phyloP scores from a whole-genome alignment of 345 rosid genomes.

The Draba incana region DNA sequence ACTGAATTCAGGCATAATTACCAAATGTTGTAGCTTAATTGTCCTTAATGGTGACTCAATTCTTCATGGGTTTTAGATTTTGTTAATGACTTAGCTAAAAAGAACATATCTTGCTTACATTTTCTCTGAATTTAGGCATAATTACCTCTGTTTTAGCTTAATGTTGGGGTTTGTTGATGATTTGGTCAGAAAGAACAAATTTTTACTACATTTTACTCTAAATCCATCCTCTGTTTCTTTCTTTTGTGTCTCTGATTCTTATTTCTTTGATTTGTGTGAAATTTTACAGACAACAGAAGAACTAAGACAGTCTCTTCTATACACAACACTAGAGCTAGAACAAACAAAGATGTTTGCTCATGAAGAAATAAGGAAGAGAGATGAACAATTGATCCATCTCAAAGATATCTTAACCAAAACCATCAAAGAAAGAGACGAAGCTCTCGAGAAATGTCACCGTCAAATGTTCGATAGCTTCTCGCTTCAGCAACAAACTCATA shows the following conservation, averaged over 20 bases:
- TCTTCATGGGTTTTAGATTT: too few relatives aligned
- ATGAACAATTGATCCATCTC: constrained; percentile 70
- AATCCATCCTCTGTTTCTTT: constrained; percentile 24
- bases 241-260: background rate
- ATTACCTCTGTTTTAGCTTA: background rate
- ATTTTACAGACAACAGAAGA: constrained; percentile 78
- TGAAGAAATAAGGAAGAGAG: constrained; percentile 82
- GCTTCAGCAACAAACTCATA: constrained; percentile 51
- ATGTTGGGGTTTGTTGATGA: too few relatives aligned
- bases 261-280: background rate
- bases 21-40: constrained; percentile 7
- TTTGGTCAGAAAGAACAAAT: too few relatives aligned
- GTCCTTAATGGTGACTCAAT: too few relatives aligned
- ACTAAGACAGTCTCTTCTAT: constrained; percentile 65
- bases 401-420: constrained; percentile 57
- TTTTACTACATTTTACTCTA: too few relatives aligned
- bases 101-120: background rate
- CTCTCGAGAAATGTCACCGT: constrained; percentile 63
- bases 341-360: constrained; percentile 67
- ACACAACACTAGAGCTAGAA: constrained; percentile 75
- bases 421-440: constrained; percentile 75
- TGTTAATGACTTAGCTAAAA: background rate
- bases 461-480: constrained; percentile 56
- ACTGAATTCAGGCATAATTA: background rate
- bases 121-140: background rate